Evolutionary conservation across 1,284 basidiomycete species (phyloP), one percentile per base, ranked within the genome.

Genomic region (Cronartium ribicola): DNA sequence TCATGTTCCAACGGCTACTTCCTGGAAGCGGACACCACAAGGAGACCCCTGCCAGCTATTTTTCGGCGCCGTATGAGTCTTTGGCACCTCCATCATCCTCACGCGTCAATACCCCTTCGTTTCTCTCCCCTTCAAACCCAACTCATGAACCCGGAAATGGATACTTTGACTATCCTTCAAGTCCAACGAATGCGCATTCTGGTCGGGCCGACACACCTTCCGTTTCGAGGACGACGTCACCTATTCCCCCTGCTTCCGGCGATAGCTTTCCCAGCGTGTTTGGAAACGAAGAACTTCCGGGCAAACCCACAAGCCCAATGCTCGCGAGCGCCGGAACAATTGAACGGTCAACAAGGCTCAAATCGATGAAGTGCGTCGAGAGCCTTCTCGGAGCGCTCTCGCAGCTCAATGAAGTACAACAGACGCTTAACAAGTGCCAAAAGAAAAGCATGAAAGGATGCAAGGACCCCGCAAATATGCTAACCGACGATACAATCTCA

Each of bases 1-100:
- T 22, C n/a, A 57, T 57, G 51, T 57, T 57, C 20, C n/a, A 57
- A 57, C n/a, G 51, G 36, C n/a, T 57, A 57, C 51, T 57, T 57
- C 51, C 51, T 10, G 51, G 51, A 57, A 57, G 36, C 20, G 51
- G 51, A 57, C 51, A 57, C 51, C 51, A 57, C 51, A 20, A 22
- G 8, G 51, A 57, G 5, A 57, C 51, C n/a, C 51, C 51, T 57
- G 51, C 51, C 8, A 57, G 51, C 14, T 57, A n/a, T 22, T 57
- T 57, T 57, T 57, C 51, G 7, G 11, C 51, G 11, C 51, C 51
- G 3, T 55, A n/a, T 55, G 51, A 55, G 29, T 55, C 51, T 6
- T 55, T 55, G 17, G 51, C 51, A 57, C 51, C 17, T 57, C n/a
- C 51, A 3, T 5, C 51, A 22, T 57, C 51, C 2, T 57, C 51